A percentile compares a stretch with the other conserved stretches of the same genome.
phyloP scores from a whole-genome alignment of 805 yeast genomes.

The Candida bentonensis region DNA sequence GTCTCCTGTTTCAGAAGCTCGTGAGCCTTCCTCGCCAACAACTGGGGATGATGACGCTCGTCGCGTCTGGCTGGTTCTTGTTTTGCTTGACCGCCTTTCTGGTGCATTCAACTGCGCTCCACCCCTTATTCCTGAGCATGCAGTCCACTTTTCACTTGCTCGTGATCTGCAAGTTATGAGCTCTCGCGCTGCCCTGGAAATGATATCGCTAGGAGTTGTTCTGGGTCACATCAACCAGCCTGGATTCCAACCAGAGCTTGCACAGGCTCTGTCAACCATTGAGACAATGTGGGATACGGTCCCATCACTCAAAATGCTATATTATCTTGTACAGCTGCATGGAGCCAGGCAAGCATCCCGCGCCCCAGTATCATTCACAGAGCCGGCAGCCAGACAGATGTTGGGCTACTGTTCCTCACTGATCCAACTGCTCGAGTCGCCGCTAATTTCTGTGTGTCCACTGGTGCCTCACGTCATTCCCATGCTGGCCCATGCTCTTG shows the following conservation, averaged over 20 bases:
- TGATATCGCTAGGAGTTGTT: not conserved
- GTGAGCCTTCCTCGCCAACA: not conserved
- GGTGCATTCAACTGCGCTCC: not conserved
- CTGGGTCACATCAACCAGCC: not conserved
- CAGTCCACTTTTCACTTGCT: not conserved
- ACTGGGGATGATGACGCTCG: not conserved
- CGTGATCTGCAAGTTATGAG: not conserved
- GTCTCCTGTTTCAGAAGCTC: not conserved
- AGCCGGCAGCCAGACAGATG: not conserved
- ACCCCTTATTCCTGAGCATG: not conserved
- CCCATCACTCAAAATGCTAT: not conserved
- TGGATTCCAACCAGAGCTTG: not conserved
- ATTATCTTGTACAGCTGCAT: not conserved
- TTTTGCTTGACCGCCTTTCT: not conserved
- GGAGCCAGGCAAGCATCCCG: not conserved
- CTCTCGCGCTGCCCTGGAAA: not conserved
- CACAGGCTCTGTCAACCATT: not conserved
- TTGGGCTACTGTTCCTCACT: not conserved
- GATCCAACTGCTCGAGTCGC: not conserved
- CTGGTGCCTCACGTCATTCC: not conserved
- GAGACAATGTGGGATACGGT: not conserved
- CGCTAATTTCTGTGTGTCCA: not conserved
- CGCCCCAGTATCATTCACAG: not conserved
- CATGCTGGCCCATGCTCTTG: not conserved
- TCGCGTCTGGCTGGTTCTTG: not conserved